Evolutionary conservation across 2,329 filamentous ascomycete species (phyloP), one percentile per base, ranked within the genome.

Genomic region (Madurella fahalii): DNA sequence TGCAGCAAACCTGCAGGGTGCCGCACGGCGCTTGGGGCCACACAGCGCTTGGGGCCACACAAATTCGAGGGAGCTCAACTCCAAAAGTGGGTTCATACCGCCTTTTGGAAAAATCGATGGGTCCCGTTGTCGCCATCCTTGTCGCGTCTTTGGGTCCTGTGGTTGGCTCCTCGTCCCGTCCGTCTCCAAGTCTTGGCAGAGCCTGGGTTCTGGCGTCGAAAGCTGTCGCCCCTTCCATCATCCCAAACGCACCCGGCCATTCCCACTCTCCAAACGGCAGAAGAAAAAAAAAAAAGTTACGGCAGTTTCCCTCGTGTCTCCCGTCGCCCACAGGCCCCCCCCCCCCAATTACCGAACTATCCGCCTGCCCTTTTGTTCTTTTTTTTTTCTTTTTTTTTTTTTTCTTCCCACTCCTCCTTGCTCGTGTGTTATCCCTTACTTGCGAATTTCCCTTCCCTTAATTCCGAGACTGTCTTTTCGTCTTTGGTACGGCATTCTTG

Each of bases 241-340:
- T 57, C 50, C 59, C 61, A 58, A 63, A 62, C 59, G 56, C 50
- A 46, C 47, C 54, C 51, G 48, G 43, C 54, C 53, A 47, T 46
- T 25, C 25, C 56, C 54, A 49, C 50, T 52, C 58, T 37, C 58
- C 54, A 60, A 61, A 56, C 52, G 56, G 61, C 55, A 57, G 50
- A 43, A 54, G 60, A 64, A 51, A 43, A 54, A 61, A 64, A 62
- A 64, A 64, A 63, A 62, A 61, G 59, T 61, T 55, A 58, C 59
- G 54, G 56, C 57, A 43, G 40, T 46, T 44, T 25, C 50, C 50
- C 13, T 40, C 45, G 47, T n/a, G 46, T 41, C 41, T 52, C 41
- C 52, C 32, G 37, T 32, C 42, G 37, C 39, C 44, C n/a, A n/a
- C n/a, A n/a, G n/a, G n/a, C n/a, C 40, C 31, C 34, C 46, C 47